Base-by-base conservation (phyloP, 1,139 yeast genomes). In the Lodderomyces metapsilosis region DNA sequence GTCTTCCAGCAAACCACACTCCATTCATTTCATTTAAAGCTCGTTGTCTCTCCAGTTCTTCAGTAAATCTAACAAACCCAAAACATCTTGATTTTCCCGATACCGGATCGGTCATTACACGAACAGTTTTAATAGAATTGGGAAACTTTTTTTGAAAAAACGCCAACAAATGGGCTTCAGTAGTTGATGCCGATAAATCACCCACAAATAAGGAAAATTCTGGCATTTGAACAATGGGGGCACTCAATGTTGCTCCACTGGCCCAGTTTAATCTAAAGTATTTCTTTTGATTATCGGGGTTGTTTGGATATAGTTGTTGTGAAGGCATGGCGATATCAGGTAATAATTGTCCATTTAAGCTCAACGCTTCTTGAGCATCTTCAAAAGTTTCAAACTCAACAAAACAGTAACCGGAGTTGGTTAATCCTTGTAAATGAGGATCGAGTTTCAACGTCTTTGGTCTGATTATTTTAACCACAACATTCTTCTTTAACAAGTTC, bases 121-220 rank as follows among this genome's bases (percentile, higher is more conserved):
- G 70, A 5, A 81, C 89, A 22, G 85, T 79, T 43, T 78, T 74
- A 39, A 84, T 81, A 4, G 88, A 78, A 24, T 76, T 71, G 3
- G 77, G 75, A 59, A 78, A 84, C 46, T 74, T 71, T 32, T 77
- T 71, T 52, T 81, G 85, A 58, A 84, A 84, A 40, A 84, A 73
- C 36, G 85, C 84, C 41, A 82, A 66, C 44, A 84, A 61, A 52
- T 80, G 83, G 15, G 84, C 83, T 53, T 84, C 91, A 4, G 85
- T 82, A 16, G 87, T 82, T 17, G 80, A 77, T 15, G 87, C 88
- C 2, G 88, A 80, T 48, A 84, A 65, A 59, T 84, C 91, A 34
- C 92, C 92, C n/a, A 84, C 91, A 64, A 84, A 84, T 31, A 84
- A 63, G 1, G 89, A 81, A 51, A 58, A 78, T 52, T 82, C 88